These are phyloP conservation scores for Microbotryum saponariae DNA, from an alignment of 1,284 basidiomycete genomes.

Conservation along the genomic window DNA sequence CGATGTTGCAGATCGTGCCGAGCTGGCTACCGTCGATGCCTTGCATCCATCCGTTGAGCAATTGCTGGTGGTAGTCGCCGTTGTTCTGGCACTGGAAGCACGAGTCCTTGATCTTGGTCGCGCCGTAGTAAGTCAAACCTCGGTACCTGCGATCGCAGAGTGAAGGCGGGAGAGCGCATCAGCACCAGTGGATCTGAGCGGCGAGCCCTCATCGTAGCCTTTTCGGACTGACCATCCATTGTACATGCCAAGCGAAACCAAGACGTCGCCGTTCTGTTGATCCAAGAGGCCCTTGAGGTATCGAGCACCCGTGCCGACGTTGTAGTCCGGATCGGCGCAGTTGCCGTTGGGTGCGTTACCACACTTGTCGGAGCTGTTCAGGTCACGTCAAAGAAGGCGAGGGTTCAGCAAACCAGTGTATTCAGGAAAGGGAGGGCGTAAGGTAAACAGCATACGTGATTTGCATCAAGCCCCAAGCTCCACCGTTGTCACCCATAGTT, in stretches of 20 bases:
- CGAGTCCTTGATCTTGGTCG: slow-evolving; percentile 46
- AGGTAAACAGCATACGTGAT: slow-evolving; percentile 50
- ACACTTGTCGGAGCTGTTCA: slow-evolving; percentile 53
- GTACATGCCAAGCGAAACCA: slow-evolving; percentile 58
- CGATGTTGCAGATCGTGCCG: slow-evolving; percentile 21
- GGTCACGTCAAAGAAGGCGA: not conserved
- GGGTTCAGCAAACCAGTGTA: not conserved
- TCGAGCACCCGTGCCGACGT: slow-evolving; percentile 55
- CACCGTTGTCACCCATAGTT: slow-evolving; percentile 59
- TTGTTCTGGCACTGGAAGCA: slow-evolving; percentile 56
- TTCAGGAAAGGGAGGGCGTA: not conserved
- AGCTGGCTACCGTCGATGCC: slow-evolving; percentile 20
- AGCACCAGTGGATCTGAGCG: not conserved
- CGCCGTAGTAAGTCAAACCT: slow-evolving; percentile 54
- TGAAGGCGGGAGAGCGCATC: not conserved
- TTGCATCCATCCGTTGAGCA: slow-evolving; percentile 63
- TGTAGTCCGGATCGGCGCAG: slow-evolving; percentile 44
- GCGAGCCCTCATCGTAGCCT: no score
- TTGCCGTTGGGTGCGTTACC: slow-evolving; percentile 55
- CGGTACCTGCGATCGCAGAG: slow-evolving; percentile 46
- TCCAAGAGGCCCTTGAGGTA: slow-evolving; percentile 55
- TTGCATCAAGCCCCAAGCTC: slow-evolving; percentile 79
- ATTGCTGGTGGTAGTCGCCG: slow-evolving; percentile 58
- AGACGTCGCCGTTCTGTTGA: slow-evolving; percentile 53
- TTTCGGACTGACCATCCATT: slow-evolving; percentile 49